Conservation (phyloP, 495 filamentous ascomycete genomes). For the Bacidia rubella region DNA sequence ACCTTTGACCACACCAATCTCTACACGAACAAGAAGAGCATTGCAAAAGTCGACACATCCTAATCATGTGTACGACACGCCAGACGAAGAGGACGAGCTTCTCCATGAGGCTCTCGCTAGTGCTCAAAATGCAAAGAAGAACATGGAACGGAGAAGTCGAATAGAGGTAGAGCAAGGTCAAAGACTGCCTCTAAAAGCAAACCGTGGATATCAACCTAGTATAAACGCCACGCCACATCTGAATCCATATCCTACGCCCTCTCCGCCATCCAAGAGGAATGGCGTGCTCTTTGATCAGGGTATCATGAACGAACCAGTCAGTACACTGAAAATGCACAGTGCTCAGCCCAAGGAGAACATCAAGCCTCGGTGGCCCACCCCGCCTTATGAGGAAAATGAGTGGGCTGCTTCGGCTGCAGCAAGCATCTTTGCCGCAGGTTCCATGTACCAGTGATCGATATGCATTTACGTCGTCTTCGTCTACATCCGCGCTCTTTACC, state of each 20-base stretch:
- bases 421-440: slow-evolving; percentile 57
- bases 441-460: slow-evolving; percentile 31
- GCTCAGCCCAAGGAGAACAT: slow-evolving; percentile 32
- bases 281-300: slow-evolving; percentile 53
- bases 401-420: slow-evolving; percentile 72
- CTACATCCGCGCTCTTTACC: not conserved
- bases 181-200: slow-evolving; percentile 32
- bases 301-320: slow-evolving; percentile 48
- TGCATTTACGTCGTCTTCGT: slow-evolving; percentile 9
- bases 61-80: slow-evolving; percentile 74
- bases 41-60: slow-evolving; percentile 63
- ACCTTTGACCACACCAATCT: slow-evolving; percentile 48
- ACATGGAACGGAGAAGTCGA: slow-evolving; percentile 36
- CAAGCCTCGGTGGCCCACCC: slow-evolving; percentile 83
- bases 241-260: slow-evolving; percentile 86
- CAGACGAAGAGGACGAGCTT: slow-evolving; percentile 93
- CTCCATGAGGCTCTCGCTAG: slow-evolving; percentile 67
- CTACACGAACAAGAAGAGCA: slow-evolving; percentile 71
- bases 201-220: slow-evolving; percentile 35
- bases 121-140: slow-evolving; percentile 41
- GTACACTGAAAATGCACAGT: slow-evolving; percentile 37
- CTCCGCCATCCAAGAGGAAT: slow-evolving; percentile 72
- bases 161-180: slow-evolving; percentile 24
- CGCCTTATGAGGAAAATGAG: slow-evolving; percentile 80
- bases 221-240: slow-evolving; percentile 45